Conservation (phyloP, 441 rosid species). For the Populus hybrid region DNA sequence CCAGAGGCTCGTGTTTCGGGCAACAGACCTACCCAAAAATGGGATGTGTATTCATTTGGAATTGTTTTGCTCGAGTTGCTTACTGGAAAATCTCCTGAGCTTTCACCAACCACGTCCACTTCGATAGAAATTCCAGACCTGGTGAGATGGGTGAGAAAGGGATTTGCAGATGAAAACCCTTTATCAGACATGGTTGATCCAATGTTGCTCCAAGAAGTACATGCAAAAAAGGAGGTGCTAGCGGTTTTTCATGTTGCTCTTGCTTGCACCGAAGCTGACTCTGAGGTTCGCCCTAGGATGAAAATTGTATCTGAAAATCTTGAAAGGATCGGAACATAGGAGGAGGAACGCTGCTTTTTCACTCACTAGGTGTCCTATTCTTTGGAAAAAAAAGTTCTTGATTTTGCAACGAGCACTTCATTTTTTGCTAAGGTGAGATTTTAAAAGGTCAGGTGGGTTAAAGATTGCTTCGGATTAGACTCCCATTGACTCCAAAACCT, state of each 20-base stretch:
- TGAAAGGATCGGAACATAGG: constrained; percentile 60
- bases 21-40: constrained; percentile 62
- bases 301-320: constrained; percentile 83
- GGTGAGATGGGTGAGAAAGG: constrained; percentile 87
- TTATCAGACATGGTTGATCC: constrained; percentile 90
- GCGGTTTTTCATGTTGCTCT: constrained; percentile 81
- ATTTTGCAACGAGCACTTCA: constrained; percentile 10
- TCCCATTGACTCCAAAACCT: not conserved
- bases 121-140: constrained; percentile 73
- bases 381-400: not conserved
- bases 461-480: constrained; percentile 2
- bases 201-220: constrained; percentile 77
- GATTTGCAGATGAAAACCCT: constrained; percentile 77
- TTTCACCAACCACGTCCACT: constrained; percentile 57
- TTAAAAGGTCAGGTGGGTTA: not conserved
- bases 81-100: constrained; percentile 82
- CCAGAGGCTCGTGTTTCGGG: constrained; percentile 74
- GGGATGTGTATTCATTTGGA: constrained; percentile 88
- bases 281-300: constrained; percentile 93
- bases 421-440: not conserved
- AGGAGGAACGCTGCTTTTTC: not conserved
- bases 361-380: not conserved
- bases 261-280: constrained; percentile 80
- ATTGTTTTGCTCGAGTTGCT: constrained; percentile 77
- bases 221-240: constrained; percentile 84